Conservation (phyloP, 768 basidiomycete species). For the Termitomyces sp. region DNA sequence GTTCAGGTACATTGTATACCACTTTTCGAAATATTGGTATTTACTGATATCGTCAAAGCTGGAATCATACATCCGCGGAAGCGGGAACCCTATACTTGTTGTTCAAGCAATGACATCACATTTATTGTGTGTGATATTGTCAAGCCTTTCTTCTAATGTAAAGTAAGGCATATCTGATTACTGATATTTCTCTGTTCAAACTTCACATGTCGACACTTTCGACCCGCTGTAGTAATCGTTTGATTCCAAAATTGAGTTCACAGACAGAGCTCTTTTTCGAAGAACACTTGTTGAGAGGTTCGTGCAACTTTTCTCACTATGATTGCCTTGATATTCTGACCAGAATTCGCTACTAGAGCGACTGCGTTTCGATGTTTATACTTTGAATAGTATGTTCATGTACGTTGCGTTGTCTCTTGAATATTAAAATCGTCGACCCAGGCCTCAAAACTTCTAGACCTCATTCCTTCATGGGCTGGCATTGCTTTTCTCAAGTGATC, state of each 20-base stretch:
- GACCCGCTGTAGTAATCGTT: background rate
- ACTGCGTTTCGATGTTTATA: conserved; percentile 15
- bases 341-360: conserved; percentile 1
- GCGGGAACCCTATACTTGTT: background rate
- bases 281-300: conserved; percentile 14
- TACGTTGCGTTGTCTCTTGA: background rate
- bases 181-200: background rate
- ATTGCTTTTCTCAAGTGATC: conserved; percentile 4
- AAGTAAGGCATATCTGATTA: conserved; percentile 3
- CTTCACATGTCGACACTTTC: background rate
- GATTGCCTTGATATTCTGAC: background rate
- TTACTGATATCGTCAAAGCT: conserved; percentile 3
- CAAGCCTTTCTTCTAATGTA: conserved; percentile 6
- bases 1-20: conserved; percentile 4
- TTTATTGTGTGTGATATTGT: conserved; percentile 8
- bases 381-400: conserved; percentile 7
- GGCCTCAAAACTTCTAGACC: conserved; percentile 1
- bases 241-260: conserved; percentile 8
- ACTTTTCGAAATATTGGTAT: background rate
- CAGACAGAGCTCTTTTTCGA: conserved; percentile 12
- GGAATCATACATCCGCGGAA: conserved; percentile 13
- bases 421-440: background rate
- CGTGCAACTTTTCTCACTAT: background rate
- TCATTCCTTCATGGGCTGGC: conserved; percentile 3
- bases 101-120: conserved; percentile 6